phyloP scores from a whole-genome alignment of 1,139 yeast species.

The Hansenula lynferdii region DNA sequence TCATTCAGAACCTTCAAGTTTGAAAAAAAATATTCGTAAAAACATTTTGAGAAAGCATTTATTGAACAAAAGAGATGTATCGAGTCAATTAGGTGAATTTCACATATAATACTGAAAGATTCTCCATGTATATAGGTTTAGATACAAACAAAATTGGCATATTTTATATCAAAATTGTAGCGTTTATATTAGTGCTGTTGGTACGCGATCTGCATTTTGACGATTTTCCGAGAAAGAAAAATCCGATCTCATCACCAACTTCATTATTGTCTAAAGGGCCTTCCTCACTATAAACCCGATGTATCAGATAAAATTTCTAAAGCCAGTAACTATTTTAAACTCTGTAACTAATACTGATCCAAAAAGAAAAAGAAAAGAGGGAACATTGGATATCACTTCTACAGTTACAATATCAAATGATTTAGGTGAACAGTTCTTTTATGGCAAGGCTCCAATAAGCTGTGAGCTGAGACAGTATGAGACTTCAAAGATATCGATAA shows the following conservation, averaged over 20 bases:
- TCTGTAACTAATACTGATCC: background rate
- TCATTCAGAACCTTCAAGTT: conserved; percentile 24
- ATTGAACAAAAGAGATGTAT: conserved; percentile 6
- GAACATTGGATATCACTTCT: conserved; percentile 12
- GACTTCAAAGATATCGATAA: background rate
- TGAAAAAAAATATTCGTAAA: conserved; percentile 45
- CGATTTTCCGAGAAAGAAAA: no score
- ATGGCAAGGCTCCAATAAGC: conserved; percentile 15
- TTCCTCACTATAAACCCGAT: conserved; percentile 6
- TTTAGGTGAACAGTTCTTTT: conserved; percentile 24
- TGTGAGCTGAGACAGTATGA: background rate
- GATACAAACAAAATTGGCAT: no score
- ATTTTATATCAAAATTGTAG: background rate
- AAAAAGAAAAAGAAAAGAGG: conserved; percentile 8
- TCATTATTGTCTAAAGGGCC: conserved; percentile 14
- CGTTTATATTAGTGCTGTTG: no score
- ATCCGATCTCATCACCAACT: no score
- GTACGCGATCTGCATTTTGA: no score
- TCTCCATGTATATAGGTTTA: background rate
- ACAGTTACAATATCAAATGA: conserved; percentile 23
- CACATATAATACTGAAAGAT: no score
- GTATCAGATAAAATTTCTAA: conserved; percentile 23
- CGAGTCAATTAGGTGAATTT: conserved; percentile 12
- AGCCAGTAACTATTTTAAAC: conserved; percentile 15
- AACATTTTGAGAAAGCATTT: conserved; percentile 50